Percentiles rank a stretch among this genome's conserved stretches.
Evolutionary conservation across 306 rosid genomes (phyloP).

Genomic region (Vigna hirtella): DNA sequence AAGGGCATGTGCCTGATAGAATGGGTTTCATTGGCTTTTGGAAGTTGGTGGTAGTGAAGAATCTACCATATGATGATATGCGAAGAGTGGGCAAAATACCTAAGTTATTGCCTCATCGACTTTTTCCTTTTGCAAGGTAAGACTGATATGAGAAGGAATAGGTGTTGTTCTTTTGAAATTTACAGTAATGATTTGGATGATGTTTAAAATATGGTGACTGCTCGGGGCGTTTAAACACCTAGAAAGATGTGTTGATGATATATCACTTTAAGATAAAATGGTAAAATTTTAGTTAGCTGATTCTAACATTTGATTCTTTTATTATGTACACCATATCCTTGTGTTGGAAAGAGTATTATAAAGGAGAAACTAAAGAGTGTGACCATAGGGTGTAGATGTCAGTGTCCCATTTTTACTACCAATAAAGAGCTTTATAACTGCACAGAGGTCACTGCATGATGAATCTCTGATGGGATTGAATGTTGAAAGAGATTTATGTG

Average conservation of each 20-base stretch:
- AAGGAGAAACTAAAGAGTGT: conserved; percentile 2
- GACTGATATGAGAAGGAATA: conserved; percentile 36
- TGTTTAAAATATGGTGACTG: conserved; percentile 22
- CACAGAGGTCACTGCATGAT: not conserved
- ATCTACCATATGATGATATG: conserved; percentile 90
- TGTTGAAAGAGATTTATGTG: not conserved
- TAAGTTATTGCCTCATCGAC: conserved; percentile 90
- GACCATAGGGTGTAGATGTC: not conserved
- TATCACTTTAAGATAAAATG: conserved; percentile 1
- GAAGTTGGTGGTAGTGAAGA: conserved; percentile 86
- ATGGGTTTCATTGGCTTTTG: conserved; percentile 94
- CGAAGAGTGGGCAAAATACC: conserved; percentile 97
- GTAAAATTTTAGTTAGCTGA: not conserved
- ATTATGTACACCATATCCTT: conserved; percentile 16
- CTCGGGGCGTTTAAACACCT: conserved; percentile 12
- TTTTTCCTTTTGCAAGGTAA: conserved; percentile 97
- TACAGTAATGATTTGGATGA: conserved; percentile 32
- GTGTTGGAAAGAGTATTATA: conserved; percentile 9
- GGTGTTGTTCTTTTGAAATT: conserved; percentile 9
- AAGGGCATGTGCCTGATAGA: conserved; percentile 80
- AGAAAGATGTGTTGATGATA: not conserved
- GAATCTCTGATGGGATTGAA: conserved; percentile 5
- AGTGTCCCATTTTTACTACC: not conserved
- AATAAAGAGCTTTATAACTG: not conserved
- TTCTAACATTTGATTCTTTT: not conserved